Evolutionary conservation across 306 rosid genomes (phyloP).

Genomic region (Carpinus viminea): DNA sequence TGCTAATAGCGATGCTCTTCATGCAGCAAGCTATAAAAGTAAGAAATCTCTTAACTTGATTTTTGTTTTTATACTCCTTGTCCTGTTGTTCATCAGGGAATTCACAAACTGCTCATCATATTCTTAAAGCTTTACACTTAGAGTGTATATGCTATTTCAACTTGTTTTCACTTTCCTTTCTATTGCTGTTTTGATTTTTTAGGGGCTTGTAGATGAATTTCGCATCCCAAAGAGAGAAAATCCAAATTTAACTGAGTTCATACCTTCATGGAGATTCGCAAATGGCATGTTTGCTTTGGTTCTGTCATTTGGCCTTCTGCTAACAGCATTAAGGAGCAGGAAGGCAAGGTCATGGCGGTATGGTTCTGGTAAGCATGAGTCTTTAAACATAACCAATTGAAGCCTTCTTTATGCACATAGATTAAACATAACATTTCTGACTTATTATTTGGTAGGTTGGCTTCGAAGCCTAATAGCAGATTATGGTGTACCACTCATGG

Average conservation of each 20-base stretch:
- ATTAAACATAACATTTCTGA: background rate
- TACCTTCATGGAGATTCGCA: constrained; percentile 92
- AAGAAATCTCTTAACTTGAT: constrained; percentile 21
- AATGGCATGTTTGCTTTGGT: constrained; percentile 99
- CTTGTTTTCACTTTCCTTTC: background rate
- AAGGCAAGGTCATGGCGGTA: constrained; percentile 99
- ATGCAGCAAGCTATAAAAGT: constrained; percentile 96
- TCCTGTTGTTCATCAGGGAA: background rate
- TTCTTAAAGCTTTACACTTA: background rate
- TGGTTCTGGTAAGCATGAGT: constrained; percentile 64
- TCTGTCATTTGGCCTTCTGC: constrained; percentile 94
- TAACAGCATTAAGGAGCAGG: constrained; percentile 81
- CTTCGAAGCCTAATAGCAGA: constrained; percentile 87
- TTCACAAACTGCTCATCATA: background rate
- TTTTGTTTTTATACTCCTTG: background rate
- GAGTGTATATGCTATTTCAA: background rate
- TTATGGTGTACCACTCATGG: constrained; percentile 98
- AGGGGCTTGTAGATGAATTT: constrained; percentile 95
- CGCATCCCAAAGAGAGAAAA: constrained; percentile 67
- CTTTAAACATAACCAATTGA: constrained; percentile 3
- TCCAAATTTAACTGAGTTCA: constrained; percentile 40
- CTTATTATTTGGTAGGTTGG: constrained; percentile 55
- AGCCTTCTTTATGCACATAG: background rate
- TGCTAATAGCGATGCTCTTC: constrained; percentile 97
- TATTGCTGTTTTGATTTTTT: background rate